Evolutionary conservation across 345 rosid genomes (phyloP).

Genomic region (Aquilaria yunnanensis): DNA sequence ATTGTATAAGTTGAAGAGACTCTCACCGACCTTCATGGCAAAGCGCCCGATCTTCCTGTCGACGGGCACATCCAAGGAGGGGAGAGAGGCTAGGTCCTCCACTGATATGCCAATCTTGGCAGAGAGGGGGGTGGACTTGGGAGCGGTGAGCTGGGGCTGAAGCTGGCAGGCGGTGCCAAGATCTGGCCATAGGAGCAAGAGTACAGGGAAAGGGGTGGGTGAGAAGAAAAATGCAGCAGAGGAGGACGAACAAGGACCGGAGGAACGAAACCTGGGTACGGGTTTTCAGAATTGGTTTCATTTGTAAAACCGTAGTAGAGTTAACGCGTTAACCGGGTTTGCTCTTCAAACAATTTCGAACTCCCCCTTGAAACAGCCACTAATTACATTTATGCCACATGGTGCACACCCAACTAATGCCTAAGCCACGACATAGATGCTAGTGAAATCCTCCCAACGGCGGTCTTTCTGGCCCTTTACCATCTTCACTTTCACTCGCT

Average conservation of each 20-base stretch:
- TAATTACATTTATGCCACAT: no score
- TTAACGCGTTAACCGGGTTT: no score
- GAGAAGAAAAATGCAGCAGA: slow-evolving; percentile 2
- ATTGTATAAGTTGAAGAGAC: slow-evolving; percentile 94
- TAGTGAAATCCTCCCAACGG: no score
- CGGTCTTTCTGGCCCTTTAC: no score
- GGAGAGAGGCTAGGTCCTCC: slow-evolving; percentile 55
- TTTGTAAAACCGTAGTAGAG: no score
- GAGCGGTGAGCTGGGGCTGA: slow-evolving; percentile 57
- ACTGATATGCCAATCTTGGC: slow-evolving; percentile 93
- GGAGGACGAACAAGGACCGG: no score
- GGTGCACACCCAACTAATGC: no score
- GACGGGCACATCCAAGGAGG: slow-evolving; percentile 68
- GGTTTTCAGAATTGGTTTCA: no score
- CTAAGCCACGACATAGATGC: no score
- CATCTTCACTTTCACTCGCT: slow-evolving; percentile 20
- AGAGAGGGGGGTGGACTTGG: slow-evolving; percentile 14
- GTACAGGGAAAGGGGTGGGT: slow-evolving; percentile 77
- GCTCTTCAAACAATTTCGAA: no score
- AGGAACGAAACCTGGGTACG: no score
- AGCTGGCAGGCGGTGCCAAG: slow-evolving; percentile 29
- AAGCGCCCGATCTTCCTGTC: slow-evolving; percentile 71
- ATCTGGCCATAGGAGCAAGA: slow-evolving; percentile 86
- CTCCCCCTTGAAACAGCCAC: no score
- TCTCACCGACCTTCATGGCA: slow-evolving; percentile 94